Conservation (phyloP, 1,284 basidiomycete species). For the Crucibulum cyathiforme region DNA sequence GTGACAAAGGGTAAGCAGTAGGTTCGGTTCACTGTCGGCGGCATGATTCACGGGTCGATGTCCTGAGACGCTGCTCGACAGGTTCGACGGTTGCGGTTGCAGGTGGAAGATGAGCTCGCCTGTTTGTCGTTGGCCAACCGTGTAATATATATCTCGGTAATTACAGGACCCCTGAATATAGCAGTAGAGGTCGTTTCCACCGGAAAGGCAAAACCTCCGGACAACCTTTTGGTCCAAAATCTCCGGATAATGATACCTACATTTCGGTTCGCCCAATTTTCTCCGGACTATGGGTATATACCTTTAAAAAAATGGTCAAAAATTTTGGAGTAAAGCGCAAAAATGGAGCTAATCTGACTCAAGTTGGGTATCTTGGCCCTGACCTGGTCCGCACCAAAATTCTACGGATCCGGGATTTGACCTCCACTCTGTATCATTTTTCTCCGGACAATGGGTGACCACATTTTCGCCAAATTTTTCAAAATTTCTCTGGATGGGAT, state of each 20-base stretch:
- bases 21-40: slow-evolving; percentile 9
- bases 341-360: no score
- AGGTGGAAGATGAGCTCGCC: not conserved
- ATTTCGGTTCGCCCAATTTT: not conserved
- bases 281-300: not conserved
- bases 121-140: no score
- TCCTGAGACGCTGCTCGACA: not conserved
- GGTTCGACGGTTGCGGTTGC: not conserved
- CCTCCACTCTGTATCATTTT: no score
- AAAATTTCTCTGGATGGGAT: no score
- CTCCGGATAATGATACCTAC: not conserved
- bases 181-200: not conserved
- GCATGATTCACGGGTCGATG: not conserved
- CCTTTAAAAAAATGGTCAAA: not conserved
- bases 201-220: not conserved
- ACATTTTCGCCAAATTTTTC: no score
- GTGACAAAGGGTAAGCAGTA: slow-evolving; percentile 29
- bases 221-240: not conserved
- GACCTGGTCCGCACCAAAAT: no score
- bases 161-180: not conserved
- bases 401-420: no score
- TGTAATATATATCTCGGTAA: no score
- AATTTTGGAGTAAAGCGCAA: not conserved
- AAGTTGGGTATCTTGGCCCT: no score
- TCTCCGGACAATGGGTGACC: no score